These are phyloP conservation scores for Pneumocystis carinii DNA, from an alignment of 1,139 yeast species.

Conservation along the genomic window DNA sequence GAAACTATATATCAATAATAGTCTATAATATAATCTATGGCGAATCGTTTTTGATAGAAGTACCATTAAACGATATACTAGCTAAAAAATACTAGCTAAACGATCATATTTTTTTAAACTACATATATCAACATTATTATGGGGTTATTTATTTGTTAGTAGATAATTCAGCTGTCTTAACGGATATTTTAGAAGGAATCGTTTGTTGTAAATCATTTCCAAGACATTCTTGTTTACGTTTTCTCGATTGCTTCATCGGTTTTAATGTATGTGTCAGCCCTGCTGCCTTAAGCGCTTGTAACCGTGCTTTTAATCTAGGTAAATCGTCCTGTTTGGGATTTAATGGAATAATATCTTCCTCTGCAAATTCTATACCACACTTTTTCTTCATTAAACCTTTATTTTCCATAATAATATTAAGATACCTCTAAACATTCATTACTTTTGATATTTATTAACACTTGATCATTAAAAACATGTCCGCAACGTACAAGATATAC, in stretches of 20 bases:
- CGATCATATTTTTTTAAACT: no score
- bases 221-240: conserved; percentile 17
- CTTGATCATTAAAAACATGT: conserved; percentile 34
- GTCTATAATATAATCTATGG: no score
- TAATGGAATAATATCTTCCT: conserved; percentile 26
- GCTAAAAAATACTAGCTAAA: no score
- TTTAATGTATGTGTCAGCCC: conserved; percentile 39
- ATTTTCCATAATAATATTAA: not conserved
- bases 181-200: not conserved
- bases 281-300: conserved; percentile 22
- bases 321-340: conserved; percentile 26
- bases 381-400: conserved; percentile 23
- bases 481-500: conserved; percentile 42
- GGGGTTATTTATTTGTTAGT: no score
- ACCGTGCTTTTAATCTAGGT: conserved; percentile 25
- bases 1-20: not conserved
- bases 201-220: not conserved
- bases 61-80: no score
- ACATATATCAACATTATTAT: no score
- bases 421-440: conserved; percentile 1
- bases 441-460: conserved; percentile 14
- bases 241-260: conserved; percentile 24
- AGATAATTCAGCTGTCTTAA: not conserved
- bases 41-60: no score
- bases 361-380: conserved; percentile 26